These are phyloP conservation scores for Davidsoniella virescens DNA, from an alignment of 2,329 filamentous ascomycete species.

Conservation along the genomic window DNA sequence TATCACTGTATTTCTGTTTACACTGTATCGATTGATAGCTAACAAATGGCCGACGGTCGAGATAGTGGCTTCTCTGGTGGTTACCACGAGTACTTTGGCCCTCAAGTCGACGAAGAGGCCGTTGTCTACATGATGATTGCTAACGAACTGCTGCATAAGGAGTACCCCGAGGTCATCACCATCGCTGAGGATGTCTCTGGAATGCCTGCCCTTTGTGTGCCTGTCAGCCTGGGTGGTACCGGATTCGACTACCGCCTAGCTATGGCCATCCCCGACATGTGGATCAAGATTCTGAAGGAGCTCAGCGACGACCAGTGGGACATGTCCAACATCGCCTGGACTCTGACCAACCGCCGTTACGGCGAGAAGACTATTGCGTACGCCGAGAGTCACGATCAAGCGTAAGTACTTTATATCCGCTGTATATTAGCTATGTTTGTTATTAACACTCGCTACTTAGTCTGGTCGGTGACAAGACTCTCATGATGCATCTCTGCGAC, in stretches of 20 bases:
- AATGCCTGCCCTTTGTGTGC: conserved; percentile 91
- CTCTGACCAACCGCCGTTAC: conserved; percentile 79
- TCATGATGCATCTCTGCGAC: conserved; percentile 97
- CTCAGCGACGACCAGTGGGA: conserved; percentile 85
- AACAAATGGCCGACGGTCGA: too few species aligned
- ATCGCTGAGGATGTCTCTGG: conserved; percentile 95
- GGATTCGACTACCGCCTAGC: conserved; percentile 95
- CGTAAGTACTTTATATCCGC: conserved; percentile 40
- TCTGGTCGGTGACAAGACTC: conserved; percentile 85
- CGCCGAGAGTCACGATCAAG: conserved; percentile 93
- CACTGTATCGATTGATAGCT: conserved; percentile 13
- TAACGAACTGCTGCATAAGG: conserved; percentile 84
- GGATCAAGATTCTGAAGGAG: conserved; percentile 97
- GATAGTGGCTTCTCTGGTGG: conserved; percentile 82
- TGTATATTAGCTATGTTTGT: conserved; percentile 14
- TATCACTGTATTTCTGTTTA: conserved; percentile 13
- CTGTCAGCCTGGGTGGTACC: conserved; percentile 71
- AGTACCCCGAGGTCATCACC: conserved; percentile 79
- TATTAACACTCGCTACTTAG: conserved; percentile 26
- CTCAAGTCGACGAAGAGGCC: conserved; percentile 78
- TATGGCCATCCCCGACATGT: conserved; percentile 97
- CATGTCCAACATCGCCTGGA: conserved; percentile 68
- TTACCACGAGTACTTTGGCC: conserved; percentile 95
- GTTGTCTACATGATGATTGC: conserved; percentile 91
- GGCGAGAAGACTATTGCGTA: conserved; percentile 98